Evolutionary conservation across 2,329 filamentous ascomycete genomes (phyloP).

Genomic region (Neofusicoccum sp.): DNA sequence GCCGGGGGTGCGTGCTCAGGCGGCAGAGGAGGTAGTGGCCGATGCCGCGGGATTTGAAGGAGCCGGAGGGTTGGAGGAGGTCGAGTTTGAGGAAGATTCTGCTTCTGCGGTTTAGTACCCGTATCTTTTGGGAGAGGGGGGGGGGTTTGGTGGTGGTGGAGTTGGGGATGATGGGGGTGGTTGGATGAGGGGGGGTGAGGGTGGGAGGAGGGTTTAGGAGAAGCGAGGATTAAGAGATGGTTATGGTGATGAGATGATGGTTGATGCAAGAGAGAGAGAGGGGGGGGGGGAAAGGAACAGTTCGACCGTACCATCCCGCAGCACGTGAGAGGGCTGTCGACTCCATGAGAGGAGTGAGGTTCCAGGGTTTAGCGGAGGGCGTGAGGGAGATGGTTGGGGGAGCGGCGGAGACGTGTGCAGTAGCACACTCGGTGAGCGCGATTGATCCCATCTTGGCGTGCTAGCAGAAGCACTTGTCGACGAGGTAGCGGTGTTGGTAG

Average conservation of each 20-base stretch:
- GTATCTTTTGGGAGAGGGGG: too few species aligned
- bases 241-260: not conserved
- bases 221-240: too few species aligned
- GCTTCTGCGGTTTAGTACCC: constrained; percentile 37
- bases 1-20: constrained; percentile 38
- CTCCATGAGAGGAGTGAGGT: constrained; percentile 68
- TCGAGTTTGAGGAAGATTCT: constrained; percentile 84
- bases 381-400: constrained; percentile 11
- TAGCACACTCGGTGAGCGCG: constrained; percentile 12
- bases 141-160: too few species aligned
- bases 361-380: constrained; percentile 56
- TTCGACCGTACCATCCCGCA: constrained; percentile 64
- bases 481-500: not conserved
- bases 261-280: not conserved
- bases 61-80: constrained; percentile 78
- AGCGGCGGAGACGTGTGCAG: not conserved
- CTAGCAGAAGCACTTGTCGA: not conserved
- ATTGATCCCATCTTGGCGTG: constrained; percentile 7
- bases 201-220: not conserved
- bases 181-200: not conserved
- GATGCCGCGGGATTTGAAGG: constrained; percentile 78
- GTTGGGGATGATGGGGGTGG: not conserved
- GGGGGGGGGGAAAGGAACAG: not conserved
- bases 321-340: constrained; percentile 66
- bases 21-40: constrained; percentile 65